These are phyloP conservation scores for Isoetes taiwanensis DNA, from an alignment of 75 land plant genomes.

Conservation along the genomic window DNA sequence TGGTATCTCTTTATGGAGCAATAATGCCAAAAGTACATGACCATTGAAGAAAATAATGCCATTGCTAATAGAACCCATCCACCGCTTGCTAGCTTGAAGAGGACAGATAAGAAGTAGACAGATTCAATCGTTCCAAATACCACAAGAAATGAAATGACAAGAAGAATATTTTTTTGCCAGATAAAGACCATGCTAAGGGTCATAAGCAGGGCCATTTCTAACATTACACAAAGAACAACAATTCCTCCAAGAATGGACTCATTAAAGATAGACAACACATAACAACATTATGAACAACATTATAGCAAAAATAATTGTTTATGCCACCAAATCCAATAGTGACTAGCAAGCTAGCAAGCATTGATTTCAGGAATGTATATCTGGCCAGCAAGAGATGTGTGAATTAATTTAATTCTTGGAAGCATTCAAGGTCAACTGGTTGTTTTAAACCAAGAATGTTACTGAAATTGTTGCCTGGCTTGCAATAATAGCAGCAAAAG, in stretches of 20 bases:
- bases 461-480: constrained; percentile 6
- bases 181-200: constrained; percentile 74
- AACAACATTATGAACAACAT: background rate
- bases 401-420: background rate
- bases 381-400: background rate
- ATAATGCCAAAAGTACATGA: constrained; percentile 97
- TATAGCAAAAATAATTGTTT: background rate
- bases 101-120: constrained; percentile 62
- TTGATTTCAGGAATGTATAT: constrained; percentile 6
- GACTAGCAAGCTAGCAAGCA: background rate
- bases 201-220: constrained; percentile 64
- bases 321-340: background rate
- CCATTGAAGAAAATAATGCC: constrained; percentile 41
- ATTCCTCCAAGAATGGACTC: constrained; percentile 42
- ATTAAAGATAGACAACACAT: background rate
- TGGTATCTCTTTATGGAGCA: constrained; percentile 74
- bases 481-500: too few relatives aligned
- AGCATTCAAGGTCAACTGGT: background rate
- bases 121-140: constrained; percentile 70
- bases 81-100: constrained; percentile 63
- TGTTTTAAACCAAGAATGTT: constrained; percentile 1
- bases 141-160: constrained; percentile 54
- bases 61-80: constrained; percentile 95
- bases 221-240: constrained; percentile 88
- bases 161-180: constrained; percentile 68